A percentile compares a stretch with the other conserved stretches of the same genome.
phyloP scores from a whole-genome alignment of 2,329 filamentous ascomycete genomes.

The Aspergillus flavus region DNA sequence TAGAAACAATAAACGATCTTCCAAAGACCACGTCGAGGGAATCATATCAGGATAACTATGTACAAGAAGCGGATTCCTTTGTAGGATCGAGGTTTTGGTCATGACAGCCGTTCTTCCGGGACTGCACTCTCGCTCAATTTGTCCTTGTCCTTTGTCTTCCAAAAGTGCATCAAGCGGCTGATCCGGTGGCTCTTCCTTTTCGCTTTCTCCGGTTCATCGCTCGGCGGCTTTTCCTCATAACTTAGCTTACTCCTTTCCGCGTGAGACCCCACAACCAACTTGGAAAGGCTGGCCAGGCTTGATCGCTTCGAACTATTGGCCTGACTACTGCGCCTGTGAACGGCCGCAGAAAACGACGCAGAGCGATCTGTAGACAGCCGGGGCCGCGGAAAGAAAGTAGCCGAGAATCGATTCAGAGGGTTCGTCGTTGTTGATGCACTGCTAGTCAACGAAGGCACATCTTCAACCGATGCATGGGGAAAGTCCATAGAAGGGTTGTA shows the following conservation, averaged over 20 bases:
- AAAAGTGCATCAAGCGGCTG: slow-evolving; percentile 53
- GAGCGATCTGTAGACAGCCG: slow-evolving; percentile 48
- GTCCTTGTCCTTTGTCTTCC: slow-evolving; percentile 52
- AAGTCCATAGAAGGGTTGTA: slow-evolving; percentile 42
- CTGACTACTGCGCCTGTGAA: slow-evolving; percentile 42
- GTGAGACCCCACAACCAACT: slow-evolving; percentile 47
- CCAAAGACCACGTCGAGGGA: slow-evolving; percentile 24
- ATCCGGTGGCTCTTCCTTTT: slow-evolving; percentile 50
- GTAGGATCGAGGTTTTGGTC: slow-evolving; percentile 20
- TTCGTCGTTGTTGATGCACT: slow-evolving; percentile 52
- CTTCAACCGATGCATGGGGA: slow-evolving; percentile 48
- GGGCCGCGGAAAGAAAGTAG: slow-evolving; percentile 43
- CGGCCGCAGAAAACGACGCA: slow-evolving; percentile 46
- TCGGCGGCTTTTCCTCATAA: slow-evolving; percentile 47
- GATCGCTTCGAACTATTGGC: slow-evolving; percentile 47
- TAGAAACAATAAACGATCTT: slow-evolving; percentile 15
- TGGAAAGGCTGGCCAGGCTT: slow-evolving; percentile 53
- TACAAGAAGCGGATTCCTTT: slow-evolving; percentile 18
- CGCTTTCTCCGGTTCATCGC: slow-evolving; percentile 40
- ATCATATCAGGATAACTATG: slow-evolving; percentile 23
- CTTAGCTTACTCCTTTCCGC: slow-evolving; percentile 49
- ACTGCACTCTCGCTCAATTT: slow-evolving; percentile 26
- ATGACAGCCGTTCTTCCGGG: slow-evolving; percentile 26
- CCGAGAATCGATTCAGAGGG: slow-evolving; percentile 46
- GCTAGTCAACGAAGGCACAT: slow-evolving; percentile 54